These are phyloP conservation scores for Zea luxurians DNA, from an alignment of 176 grass and related monocot genomes.

Conservation along the genomic window DNA sequence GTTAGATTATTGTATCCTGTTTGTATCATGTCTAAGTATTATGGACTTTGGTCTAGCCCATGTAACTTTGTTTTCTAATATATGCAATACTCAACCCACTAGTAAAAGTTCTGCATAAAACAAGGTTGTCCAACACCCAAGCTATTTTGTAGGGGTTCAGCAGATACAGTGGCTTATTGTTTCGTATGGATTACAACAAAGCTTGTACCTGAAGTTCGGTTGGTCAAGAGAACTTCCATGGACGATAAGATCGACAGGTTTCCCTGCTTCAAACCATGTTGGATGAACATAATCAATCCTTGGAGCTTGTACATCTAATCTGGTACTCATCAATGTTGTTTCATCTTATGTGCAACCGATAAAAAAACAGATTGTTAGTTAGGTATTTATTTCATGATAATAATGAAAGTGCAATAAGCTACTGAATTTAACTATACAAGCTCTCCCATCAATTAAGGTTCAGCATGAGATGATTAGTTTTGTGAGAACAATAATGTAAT, in stretches of 20 bases:
- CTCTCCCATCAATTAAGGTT: not conserved
- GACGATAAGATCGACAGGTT: conserved; percentile 71
- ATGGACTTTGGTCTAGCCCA: too few relatives aligned
- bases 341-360: conserved; percentile 57
- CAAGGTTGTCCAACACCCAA: not conserved
- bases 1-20: too few relatives aligned
- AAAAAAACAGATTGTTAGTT: conserved; percentile 30
- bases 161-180: conserved; percentile 12
- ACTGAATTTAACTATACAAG: not conserved
- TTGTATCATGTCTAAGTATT: too few relatives aligned
- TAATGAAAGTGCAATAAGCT: conserved; percentile 19
- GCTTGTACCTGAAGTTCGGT: conserved; percentile 74
- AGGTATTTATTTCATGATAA: conserved; percentile 13
- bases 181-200: not conserved
- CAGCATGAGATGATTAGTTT: conserved; percentile 11
- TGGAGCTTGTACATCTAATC: conserved; percentile 74
- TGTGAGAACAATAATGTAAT: conserved; percentile 16
- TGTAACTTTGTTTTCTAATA: too few relatives aligned
- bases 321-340: conserved; percentile 74
- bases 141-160: not conserved
- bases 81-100: too few relatives aligned
- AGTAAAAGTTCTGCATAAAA: conserved; percentile 19
- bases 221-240: conserved; percentile 89
- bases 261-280: conserved; percentile 88
- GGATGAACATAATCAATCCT: conserved; percentile 93